Evolutionary conservation across 345 rosid species (phyloP).

Genomic region (Eucalyptus victrix): DNA sequence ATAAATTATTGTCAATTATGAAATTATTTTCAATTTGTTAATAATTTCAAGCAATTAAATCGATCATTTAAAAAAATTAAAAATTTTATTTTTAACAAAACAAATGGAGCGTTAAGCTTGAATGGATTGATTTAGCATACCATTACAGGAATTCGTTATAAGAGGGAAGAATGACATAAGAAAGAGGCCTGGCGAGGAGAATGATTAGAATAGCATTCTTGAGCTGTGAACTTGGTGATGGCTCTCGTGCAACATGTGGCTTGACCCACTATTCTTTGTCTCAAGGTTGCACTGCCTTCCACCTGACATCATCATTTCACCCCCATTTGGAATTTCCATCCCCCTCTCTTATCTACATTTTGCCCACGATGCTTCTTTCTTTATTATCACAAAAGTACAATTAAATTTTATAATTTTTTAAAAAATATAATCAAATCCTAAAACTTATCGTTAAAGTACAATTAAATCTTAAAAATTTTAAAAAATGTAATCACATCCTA

Average conservation of each 20-base stretch:
- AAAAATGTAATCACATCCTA: no score
- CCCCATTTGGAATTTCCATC: background rate
- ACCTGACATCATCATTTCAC: background rate
- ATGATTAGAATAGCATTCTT: background rate
- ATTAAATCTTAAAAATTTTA: no score
- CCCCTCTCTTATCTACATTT: background rate
- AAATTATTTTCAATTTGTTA: no score
- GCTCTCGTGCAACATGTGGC: background rate
- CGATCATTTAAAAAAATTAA: no score
- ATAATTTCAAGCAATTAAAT: rapidly evolving
- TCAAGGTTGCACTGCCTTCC: background rate
- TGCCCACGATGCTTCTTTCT: background rate
- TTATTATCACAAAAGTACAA: no score
- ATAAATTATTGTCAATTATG: no score
- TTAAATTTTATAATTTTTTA: no score
- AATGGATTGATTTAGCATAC: background rate
- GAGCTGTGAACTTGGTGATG: background rate
- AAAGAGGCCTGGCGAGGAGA: background rate
- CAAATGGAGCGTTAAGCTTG: background rate
- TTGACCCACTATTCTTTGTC: background rate
- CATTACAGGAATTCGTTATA: no score
- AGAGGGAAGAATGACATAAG: background rate
- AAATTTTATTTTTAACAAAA: no score
- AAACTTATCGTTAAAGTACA: no score
- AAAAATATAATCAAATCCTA: no score